A percentile compares a stretch with the other conserved stretches of the same genome.
Evolutionary conservation across 768 basidiomycete genomes (phyloP).

Genomic region (Leccinum variicolor): DNA sequence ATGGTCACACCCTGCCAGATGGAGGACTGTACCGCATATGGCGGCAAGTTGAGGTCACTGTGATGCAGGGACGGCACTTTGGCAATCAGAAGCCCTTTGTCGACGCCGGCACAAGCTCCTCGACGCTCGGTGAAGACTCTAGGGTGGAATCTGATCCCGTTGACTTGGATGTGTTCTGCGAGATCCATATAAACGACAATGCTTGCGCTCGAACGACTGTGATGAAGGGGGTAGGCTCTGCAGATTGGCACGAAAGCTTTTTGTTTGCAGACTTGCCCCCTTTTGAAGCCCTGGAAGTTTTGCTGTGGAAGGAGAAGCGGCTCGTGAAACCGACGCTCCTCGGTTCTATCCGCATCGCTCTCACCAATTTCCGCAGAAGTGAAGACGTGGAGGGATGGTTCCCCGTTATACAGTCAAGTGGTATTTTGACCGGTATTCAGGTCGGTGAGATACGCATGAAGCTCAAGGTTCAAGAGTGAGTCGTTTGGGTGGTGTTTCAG

Average conservation of each 20-base stretch:
- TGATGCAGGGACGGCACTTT: slow-evolving; percentile 73
- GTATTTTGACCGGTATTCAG: slow-evolving; percentile 50
- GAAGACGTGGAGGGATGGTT: slow-evolving; percentile 84
- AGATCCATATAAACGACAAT: slow-evolving; percentile 66
- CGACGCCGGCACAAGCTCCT: slow-evolving; percentile 22
- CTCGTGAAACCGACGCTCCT: slow-evolving; percentile 50
- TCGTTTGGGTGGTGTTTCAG: slow-evolving; percentile 8
- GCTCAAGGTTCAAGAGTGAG: slow-evolving; percentile 72
- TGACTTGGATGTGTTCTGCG: slow-evolving; percentile 74
- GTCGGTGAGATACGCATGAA: slow-evolving; percentile 76
- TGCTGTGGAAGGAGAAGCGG: slow-evolving; percentile 69
- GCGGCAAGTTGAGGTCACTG: slow-evolving; percentile 73
- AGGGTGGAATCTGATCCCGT: slow-evolving; percentile 46
- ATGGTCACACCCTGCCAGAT: slow-evolving; percentile 56
- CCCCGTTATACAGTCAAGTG: slow-evolving; percentile 58
- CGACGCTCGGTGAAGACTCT: slow-evolving; percentile 31
- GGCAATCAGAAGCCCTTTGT: slow-evolving; percentile 45
- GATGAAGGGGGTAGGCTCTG: slow-evolving; percentile 60
- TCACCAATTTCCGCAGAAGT: slow-evolving; percentile 69
- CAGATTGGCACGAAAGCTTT: slow-evolving; percentile 85
- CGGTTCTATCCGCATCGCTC: slow-evolving; percentile 61
- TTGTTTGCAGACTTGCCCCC: slow-evolving; percentile 73
- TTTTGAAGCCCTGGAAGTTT: slow-evolving; percentile 65
- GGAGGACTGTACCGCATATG: slow-evolving; percentile 86
- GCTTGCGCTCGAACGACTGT: slow-evolving; percentile 73